Percentiles rank a stretch among this genome's conserved stretches.
Conservation (phyloP, 2,329 filamentous ascomycete genomes). For the Fusarium sp. region DNA sequence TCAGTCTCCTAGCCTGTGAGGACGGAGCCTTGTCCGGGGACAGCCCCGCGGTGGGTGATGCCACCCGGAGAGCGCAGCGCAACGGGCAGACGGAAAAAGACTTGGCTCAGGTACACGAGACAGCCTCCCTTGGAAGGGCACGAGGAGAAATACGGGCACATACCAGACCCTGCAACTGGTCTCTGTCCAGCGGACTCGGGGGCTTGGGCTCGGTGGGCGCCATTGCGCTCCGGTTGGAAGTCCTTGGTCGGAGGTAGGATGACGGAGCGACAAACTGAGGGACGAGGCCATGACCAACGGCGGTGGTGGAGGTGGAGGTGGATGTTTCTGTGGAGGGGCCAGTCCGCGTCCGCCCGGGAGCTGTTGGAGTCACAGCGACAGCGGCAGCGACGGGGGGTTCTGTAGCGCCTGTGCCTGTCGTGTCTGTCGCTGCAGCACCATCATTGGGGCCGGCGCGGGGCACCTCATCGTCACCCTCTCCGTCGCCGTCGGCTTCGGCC, state of each 20-base stretch:
- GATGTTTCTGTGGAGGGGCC: slow-evolving; percentile 28
- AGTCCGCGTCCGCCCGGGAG: slow-evolving; percentile 38
- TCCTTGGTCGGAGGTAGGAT: slow-evolving; percentile 61
- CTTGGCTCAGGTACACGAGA: slow-evolving; percentile 1
- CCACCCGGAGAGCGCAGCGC: slow-evolving; percentile 20
- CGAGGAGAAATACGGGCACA: slow-evolving; percentile 47
- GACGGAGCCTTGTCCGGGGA: slow-evolving; percentile 6
- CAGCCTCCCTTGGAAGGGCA: slow-evolving; percentile 1
- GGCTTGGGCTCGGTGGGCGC: slow-evolving; percentile 51
- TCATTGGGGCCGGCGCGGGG: slow-evolving; percentile 27
- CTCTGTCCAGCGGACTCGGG: slow-evolving; percentile 71
- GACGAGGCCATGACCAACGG: slow-evolving; percentile 47
- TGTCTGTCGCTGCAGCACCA: slow-evolving; percentile 20
- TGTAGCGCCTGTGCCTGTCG: slow-evolving; percentile 9
- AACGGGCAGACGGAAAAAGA: slow-evolving; percentile 29
- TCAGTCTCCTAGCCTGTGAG: slow-evolving; percentile 21
- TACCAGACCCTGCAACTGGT: slow-evolving; percentile 81
- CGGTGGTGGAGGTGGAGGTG: slow-evolving; percentile 37
- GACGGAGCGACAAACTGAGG: slow-evolving; percentile 67
- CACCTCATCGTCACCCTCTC: slow-evolving; percentile 26
- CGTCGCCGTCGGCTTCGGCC: slow-evolving; percentile 8
- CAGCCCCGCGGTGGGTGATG: slow-evolving; percentile 35
- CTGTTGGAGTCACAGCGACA: slow-evolving; percentile 28
- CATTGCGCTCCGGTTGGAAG: slow-evolving; percentile 49
- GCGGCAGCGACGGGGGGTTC: neutral